Conservation (phyloP, 1,284 basidiomycete species). For the Marasmius sp. region DNA sequence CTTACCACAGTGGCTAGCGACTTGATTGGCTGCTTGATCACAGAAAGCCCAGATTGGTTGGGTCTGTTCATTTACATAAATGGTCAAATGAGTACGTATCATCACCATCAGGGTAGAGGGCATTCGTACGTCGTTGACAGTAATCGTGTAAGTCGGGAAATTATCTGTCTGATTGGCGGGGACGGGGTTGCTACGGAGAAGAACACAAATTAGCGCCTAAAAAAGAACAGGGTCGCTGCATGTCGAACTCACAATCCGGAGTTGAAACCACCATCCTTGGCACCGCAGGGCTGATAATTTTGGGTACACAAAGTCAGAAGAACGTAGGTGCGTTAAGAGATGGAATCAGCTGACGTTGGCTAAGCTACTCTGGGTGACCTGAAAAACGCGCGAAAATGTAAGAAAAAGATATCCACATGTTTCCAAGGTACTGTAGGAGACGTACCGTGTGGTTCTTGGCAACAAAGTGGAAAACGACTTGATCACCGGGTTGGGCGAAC, state of each 20-base stretch:
- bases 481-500: slow-evolving; percentile 35
- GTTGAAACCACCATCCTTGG: slow-evolving; percentile 35
- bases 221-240: not conserved
- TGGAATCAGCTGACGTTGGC: slow-evolving; percentile 29
- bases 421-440: slow-evolving; percentile 5
- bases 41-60: slow-evolving; percentile 36
- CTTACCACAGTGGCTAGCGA: slow-evolving; percentile 35
- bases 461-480: slow-evolving; percentile 38
- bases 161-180: slow-evolving; percentile 30
- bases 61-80: slow-evolving; percentile 12
- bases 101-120: slow-evolving; percentile 13
- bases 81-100: slow-evolving; percentile 1
- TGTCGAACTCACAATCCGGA: slow-evolving; percentile 34
- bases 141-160: slow-evolving; percentile 40
- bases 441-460: slow-evolving; percentile 12
- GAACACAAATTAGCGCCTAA: not conserved
- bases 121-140: slow-evolving; percentile 37
- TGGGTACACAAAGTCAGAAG: not conserved
- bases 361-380: slow-evolving; percentile 36
- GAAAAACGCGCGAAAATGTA: not conserved
- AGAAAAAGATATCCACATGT: not conserved
- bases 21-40: slow-evolving; percentile 16
- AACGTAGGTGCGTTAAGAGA: slow-evolving; percentile 19
- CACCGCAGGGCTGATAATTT: slow-evolving; percentile 27
- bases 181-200: slow-evolving; percentile 31